phyloP scores from a whole-genome alignment of 768 basidiomycete species.

The Clavaria fumosa region DNA sequence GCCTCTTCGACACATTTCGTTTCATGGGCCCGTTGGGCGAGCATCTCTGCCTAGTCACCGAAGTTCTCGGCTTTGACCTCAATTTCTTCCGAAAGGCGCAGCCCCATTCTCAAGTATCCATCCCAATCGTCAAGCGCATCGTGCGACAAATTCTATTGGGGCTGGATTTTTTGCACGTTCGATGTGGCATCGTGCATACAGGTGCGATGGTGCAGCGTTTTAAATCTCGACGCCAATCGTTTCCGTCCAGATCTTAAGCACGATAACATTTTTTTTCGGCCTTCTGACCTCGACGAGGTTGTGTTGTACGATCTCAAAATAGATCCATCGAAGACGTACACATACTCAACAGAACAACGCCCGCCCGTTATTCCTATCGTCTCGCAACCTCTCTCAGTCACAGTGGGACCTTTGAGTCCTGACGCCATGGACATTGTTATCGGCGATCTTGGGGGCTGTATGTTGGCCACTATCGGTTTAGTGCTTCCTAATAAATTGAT shows the following conservation, averaged over 20 bases:
- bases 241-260: slow-evolving; percentile 14
- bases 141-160: slow-evolving; percentile 9
- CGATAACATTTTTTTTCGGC: slow-evolving; percentile 14
- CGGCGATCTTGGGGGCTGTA: slow-evolving; percentile 6
- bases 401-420: too few relatives aligned
- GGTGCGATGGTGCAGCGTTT: slow-evolving; percentile 6
- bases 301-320: neutral
- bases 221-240: neutral
- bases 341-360: slow-evolving; percentile 12
- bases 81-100: slow-evolving; percentile 11
- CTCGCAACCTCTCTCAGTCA: slow-evolving; percentile 10
- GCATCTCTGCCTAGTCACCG: slow-evolving; percentile 14
- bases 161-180: slow-evolving; percentile 10
- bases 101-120: slow-evolving; percentile 10
- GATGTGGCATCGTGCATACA: slow-evolving; percentile 12
- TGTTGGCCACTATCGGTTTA: neutral
- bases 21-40: slow-evolving; percentile 9
- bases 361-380: slow-evolving; percentile 6
- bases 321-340: slow-evolving; percentile 6
- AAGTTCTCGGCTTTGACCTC: slow-evolving; percentile 12
- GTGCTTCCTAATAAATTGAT: neutral
- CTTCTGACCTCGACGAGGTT: slow-evolving; percentile 5
- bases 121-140: slow-evolving; percentile 10
- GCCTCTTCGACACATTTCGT: too few relatives aligned
- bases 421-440: slow-evolving; percentile 7